Evolutionary conservation across 2,329 filamentous ascomycete genomes (phyloP), one percentile per base, ranked within the genome.

Genomic region (Pestalotiopsis sp.): DNA sequence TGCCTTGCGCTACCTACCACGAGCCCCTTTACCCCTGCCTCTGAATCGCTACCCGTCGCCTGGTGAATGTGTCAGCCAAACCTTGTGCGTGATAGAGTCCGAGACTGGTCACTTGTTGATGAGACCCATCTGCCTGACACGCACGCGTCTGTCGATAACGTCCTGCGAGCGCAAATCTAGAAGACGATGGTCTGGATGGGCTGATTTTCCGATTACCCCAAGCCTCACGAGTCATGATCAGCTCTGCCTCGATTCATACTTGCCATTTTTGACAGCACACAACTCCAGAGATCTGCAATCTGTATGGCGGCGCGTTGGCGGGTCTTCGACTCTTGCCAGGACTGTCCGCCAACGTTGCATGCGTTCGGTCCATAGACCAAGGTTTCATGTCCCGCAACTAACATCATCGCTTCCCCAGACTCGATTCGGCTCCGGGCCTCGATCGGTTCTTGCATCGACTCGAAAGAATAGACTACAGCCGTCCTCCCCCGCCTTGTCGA

Each of bases 71-170:
- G 64, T 60, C 64, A 60, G 27, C 39, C 63, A n/a, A 55, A 57
- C 13, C 27, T 66, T 45, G 64, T 59, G 45, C n/a, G 52, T 66
- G 64, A 66, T 59, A 58, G 45, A 20, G 64, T 60, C 36, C 27
- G 64, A 66, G 64, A 66, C 64, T 66, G 58, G 64, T 59, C 57
- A 14, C 20, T 60, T 31, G 57, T 60, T 41, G 57, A 27, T 55
- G 39, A 66, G 55, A 45, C 64, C 52, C 57, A 61, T 60, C 38
- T 60, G 55, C 64, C 52, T 66, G 52, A 66, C 64, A 66, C 52
- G 57, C 11, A n/a, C n/a, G n/a, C 52, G 64, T 38, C 27, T 57
- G 31, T 23, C 23, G 64, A n/a, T 38, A 58, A 57, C 52, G 20
- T 27, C 57, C 23, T 27, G 57, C 57, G 25, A 65, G 13, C 14